phyloP scores from a whole-genome alignment of 202 grass and related monocot species.

The Carex arenaria region DNA sequence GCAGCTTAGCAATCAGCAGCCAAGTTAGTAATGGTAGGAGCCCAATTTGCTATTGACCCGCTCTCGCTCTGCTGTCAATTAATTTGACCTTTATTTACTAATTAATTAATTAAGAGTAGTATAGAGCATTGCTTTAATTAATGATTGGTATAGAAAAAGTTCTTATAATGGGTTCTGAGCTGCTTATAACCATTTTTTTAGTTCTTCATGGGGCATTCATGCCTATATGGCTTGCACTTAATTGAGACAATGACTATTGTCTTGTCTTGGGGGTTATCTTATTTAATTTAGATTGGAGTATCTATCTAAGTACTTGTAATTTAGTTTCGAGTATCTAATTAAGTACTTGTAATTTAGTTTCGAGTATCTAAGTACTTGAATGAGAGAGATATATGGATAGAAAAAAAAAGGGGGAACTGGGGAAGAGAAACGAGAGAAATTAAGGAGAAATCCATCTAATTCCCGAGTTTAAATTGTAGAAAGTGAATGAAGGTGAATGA shows the following conservation, averaged over 20 bases:
- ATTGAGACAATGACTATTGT: neutral
- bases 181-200: neutral
- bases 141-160: neutral
- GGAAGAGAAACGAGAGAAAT: too few relatives aligned
- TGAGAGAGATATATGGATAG: too few relatives aligned
- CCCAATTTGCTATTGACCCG: conserved; percentile 4
- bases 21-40: neutral
- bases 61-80: neutral
- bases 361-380: too few relatives aligned
- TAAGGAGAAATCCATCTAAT: too few relatives aligned
- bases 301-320: too few relatives aligned
- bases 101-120: too few relatives aligned
- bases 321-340: too few relatives aligned
- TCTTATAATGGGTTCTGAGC: neutral
- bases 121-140: neutral
- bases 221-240: neutral
- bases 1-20: neutral
- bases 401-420: too few relatives aligned
- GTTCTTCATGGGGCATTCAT: neutral
- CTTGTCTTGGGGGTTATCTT: neutral
- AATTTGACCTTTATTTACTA: neutral
- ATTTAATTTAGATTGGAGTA: neutral
- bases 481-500: too few relatives aligned
- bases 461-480: too few relatives aligned
- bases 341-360: too few relatives aligned